These are phyloP conservation scores for Zygosaccharomyces pseudorouxii DNA, from an alignment of 805 yeast species.

Conservation along the genomic window DNA sequence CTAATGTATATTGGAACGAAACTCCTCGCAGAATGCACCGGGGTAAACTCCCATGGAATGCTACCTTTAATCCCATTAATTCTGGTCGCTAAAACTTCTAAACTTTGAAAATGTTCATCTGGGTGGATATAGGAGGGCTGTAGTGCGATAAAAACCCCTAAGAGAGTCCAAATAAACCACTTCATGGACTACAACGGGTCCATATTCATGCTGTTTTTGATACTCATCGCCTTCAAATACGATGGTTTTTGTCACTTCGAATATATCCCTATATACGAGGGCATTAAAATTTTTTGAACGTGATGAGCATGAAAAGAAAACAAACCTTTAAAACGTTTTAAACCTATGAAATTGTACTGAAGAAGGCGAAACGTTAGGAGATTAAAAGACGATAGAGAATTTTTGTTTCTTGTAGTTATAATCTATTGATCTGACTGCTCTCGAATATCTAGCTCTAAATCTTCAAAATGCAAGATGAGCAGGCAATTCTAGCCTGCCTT, in stretches of 20 bases:
- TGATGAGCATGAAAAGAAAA: slow-evolving; percentile 5
- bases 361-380: neutral
- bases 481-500: slow-evolving; percentile 45
- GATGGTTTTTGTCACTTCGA: neutral
- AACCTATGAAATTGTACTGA: neutral
- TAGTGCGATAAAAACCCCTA: slow-evolving; percentile 50
- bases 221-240: neutral
- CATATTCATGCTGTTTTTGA: neutral
- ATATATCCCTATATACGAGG: slow-evolving; percentile 1
- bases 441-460: neutral
- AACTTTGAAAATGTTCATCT: slow-evolving; percentile 93
- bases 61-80: slow-evolving; percentile 23
- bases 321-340: neutral
- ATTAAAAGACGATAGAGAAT: neutral
- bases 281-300: slow-evolving; percentile 2
- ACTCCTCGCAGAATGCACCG: slow-evolving; percentile 52
- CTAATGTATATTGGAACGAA: slow-evolving; percentile 59
- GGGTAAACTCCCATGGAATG: slow-evolving; percentile 80
- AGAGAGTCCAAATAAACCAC: slow-evolving; percentile 1
- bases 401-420: neutral
- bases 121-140: slow-evolving; percentile 90
- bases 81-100: slow-evolving; percentile 52
- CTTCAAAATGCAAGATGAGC: slow-evolving; percentile 39
- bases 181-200: neutral
- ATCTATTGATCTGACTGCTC: slow-evolving; percentile 2